phyloP scores from a whole-genome alignment of 345 rosid species.

The Heritiera littoralis region DNA sequence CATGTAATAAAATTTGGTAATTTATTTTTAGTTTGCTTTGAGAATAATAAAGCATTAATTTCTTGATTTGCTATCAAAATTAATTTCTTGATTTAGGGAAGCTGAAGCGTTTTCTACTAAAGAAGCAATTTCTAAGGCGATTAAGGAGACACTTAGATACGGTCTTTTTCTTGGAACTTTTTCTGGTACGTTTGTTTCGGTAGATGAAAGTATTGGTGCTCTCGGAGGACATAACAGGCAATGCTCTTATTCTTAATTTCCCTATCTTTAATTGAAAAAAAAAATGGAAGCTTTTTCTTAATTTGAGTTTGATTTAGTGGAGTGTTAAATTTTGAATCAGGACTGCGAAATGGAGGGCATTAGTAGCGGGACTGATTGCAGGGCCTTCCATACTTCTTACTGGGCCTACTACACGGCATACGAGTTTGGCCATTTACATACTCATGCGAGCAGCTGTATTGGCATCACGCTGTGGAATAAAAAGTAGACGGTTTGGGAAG shows the following conservation, averaged over 20 bases:
- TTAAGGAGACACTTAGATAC: conserved; percentile 85
- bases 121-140: conserved; percentile 63
- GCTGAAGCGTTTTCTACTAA: conserved; percentile 57
- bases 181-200: conserved; percentile 84
- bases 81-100: conserved; percentile 45
- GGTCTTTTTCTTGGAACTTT: conserved; percentile 89
- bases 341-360: conserved; percentile 87
- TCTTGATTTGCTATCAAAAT: neutral
- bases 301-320: conserved; percentile 18
- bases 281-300: neutral
- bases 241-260: conserved; percentile 22
- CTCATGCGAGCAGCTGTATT: conserved; percentile 94
- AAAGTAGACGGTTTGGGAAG: conserved; percentile 75
- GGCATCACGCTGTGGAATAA: conserved; percentile 92
- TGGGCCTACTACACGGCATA: conserved; percentile 77
- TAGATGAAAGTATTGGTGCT: conserved; percentile 74
- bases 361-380: conserved; percentile 82
- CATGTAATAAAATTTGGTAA: too few relatives aligned
- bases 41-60: neutral
- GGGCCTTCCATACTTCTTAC: conserved; percentile 97
- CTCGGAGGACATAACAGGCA: conserved; percentile 77
- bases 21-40: neutral
- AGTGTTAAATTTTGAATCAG: conserved; percentile 37
- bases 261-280: neutral
- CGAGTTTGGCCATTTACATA: conserved; percentile 83